Evolutionary conservation across 352 stramenopile genomes (phyloP).

Genomic region (Pythium phragmitis): DNA sequence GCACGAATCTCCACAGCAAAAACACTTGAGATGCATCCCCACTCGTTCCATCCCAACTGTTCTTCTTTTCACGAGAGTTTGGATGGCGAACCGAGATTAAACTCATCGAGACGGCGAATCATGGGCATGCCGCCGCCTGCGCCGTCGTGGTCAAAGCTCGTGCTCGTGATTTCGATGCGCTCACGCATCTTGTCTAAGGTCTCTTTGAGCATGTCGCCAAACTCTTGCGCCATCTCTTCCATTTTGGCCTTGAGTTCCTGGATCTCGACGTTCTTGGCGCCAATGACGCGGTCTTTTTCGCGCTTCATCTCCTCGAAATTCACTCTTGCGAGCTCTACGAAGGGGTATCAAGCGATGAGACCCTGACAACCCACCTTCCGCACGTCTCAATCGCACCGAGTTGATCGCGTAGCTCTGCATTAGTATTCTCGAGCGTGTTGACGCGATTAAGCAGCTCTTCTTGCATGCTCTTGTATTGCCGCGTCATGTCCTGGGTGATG

Average conservation of each 20-base stretch:
- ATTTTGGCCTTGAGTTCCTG: conserved; percentile 92
- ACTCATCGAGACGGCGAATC: conserved; percentile 85
- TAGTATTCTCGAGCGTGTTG: conserved; percentile 89
- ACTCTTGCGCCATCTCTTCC: conserved; percentile 94
- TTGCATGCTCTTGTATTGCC: conserved; percentile 97
- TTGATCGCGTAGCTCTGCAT: conserved; percentile 91
- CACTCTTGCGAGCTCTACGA: conserved; percentile 75
- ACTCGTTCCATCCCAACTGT: neutral
- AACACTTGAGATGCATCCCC: no score
- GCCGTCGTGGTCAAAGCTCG: conserved; percentile 83
- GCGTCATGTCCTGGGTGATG: conserved; percentile 95
- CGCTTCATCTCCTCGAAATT: conserved; percentile 89
- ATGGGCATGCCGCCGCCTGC: conserved; percentile 47
- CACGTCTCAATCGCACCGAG: conserved; percentile 43
- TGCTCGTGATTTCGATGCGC: conserved; percentile 92
- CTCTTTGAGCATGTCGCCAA: conserved; percentile 94
- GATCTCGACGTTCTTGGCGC: conserved; percentile 89
- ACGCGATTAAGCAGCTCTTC: conserved; percentile 88
- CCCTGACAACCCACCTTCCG: neutral
- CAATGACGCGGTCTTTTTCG: conserved; percentile 90
- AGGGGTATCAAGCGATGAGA: neutral
- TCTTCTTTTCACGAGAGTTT: conserved; percentile 27
- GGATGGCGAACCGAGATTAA: conserved; percentile 69
- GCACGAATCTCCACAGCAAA: no score
- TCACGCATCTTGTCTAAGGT: conserved; percentile 94